These are phyloP conservation scores for Mycotypha africana DNA, from an alignment of 371 early-diverging fungal species.

Conservation along the genomic window DNA sequence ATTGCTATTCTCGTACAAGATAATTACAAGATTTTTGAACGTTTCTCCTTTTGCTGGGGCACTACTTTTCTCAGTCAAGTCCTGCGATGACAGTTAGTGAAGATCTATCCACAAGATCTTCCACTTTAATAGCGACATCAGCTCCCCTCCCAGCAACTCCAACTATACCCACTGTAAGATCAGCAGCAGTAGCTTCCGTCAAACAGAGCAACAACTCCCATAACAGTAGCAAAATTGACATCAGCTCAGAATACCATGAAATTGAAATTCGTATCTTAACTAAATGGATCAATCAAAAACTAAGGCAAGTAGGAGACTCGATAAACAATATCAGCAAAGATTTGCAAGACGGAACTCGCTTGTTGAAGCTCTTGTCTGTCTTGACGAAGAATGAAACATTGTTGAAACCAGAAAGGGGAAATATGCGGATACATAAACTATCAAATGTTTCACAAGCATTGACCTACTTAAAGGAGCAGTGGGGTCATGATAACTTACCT, in stretches of 20 bases:
- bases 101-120: too few relatives aligned
- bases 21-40: too few relatives aligned
- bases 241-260: constrained; percentile 43
- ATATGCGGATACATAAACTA: constrained; percentile 71
- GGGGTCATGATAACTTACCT: constrained; percentile 56
- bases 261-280: constrained; percentile 77
- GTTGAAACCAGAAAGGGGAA: constrained; percentile 56
- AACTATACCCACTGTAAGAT: too few relatives aligned
- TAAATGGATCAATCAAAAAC: constrained; percentile 79
- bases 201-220: too few relatives aligned
- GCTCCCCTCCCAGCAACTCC: too few relatives aligned
- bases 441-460: constrained; percentile 76
- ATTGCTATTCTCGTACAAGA: too few relatives aligned
- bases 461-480: constrained; percentile 54
- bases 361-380: constrained; percentile 52
- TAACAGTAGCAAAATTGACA: too few relatives aligned
- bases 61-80: too few relatives aligned
- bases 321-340: constrained; percentile 45
- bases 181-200: too few relatives aligned
- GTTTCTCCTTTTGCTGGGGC: too few relatives aligned
- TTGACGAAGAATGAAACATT: constrained; percentile 40
- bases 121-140: too few relatives aligned
- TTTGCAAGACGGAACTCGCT: constrained; percentile 56
- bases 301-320: constrained; percentile 40
- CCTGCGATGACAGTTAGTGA: too few relatives aligned